phyloP scores from a whole-genome alignment of 202 grass and related monocot genomes.

The Tripidium arundinaceum region DNA sequence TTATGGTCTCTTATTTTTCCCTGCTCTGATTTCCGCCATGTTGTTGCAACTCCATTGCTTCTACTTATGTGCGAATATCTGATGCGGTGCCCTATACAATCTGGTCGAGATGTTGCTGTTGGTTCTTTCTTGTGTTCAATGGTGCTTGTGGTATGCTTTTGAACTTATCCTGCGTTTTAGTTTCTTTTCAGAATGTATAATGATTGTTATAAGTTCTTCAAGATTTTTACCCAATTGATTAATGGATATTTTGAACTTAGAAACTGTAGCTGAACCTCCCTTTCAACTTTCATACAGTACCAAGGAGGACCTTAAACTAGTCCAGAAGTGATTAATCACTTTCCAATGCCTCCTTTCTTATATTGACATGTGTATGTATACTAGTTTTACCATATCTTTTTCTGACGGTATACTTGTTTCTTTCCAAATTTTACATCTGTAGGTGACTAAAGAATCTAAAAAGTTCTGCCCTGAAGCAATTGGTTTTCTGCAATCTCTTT shows the following conservation, averaged over 20 bases:
- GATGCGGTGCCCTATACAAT: constrained; percentile 86
- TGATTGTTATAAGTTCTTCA: neutral
- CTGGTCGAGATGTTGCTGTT: constrained; percentile 67
- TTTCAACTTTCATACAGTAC: neutral
- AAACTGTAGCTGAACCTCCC: neutral
- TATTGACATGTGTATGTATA: neutral
- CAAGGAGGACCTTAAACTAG: neutral
- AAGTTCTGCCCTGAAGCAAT: constrained; percentile 90
- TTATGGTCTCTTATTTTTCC: constrained; percentile 95
- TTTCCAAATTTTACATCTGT: constrained; percentile 24
- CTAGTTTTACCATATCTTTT: neutral
- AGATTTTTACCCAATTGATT: constrained; percentile 20
- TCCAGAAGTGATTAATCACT: neutral
- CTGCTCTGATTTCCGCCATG: constrained; percentile 83
- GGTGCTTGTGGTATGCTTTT: constrained; percentile 68
- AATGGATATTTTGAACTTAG: neutral
- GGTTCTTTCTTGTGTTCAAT: constrained; percentile 94
- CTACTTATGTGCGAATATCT: constrained; percentile 87
- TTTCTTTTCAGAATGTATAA: neutral
- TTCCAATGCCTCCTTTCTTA: neutral
- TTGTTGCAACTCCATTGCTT: constrained; percentile 80
- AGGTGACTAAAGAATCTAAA: constrained; percentile 89
- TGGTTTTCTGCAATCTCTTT: constrained; percentile 71
- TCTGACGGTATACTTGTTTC: neutral
- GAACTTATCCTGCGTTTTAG: constrained; percentile 6